These are phyloP conservation scores for Chlorokybus atmophyticus DNA, from an alignment of 139 green algal genomes.

Conservation along the genomic window DNA sequence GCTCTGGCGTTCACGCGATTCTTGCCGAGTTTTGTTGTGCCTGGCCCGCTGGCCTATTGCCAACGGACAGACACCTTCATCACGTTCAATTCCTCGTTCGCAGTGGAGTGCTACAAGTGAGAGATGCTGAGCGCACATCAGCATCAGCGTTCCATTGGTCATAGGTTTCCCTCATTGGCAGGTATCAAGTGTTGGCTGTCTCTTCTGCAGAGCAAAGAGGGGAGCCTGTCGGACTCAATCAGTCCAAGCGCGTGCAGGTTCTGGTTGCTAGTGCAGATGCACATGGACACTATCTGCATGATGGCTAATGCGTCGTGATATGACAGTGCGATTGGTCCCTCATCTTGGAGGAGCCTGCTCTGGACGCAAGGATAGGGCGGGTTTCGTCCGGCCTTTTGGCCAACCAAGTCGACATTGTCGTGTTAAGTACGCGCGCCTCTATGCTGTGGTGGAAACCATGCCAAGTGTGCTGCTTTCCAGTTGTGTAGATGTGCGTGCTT, in stretches of 20 bases:
- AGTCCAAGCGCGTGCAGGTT: too few relatives aligned
- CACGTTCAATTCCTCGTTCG: slow-evolving; percentile 35
- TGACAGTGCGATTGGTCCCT: slow-evolving; percentile 37
- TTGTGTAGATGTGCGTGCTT: too few relatives aligned
- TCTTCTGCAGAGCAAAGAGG: too few relatives aligned
- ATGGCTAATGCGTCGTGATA: too few relatives aligned
- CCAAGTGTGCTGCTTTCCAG: too few relatives aligned
- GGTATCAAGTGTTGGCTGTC: too few relatives aligned
- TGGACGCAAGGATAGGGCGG: slow-evolving; percentile 35
- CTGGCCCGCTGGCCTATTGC: slow-evolving; percentile 33
- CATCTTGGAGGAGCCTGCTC: slow-evolving; percentile 38
- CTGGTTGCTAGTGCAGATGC: too few relatives aligned
- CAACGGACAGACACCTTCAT: slow-evolving; percentile 38
- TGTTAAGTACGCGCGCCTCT: too few relatives aligned
- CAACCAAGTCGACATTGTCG: slow-evolving; percentile 32
- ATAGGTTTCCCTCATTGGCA: too few relatives aligned
- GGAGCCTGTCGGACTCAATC: too few relatives aligned
- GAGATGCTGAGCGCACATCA: background rate
- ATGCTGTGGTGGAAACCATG: too few relatives aligned
- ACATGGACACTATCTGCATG: too few relatives aligned
- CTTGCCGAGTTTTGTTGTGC: slow-evolving; percentile 45
- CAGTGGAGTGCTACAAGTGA: slow-evolving; percentile 31
- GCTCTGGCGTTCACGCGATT: slow-evolving; percentile 22
- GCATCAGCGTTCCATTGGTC: background rate
- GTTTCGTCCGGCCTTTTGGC: background rate